Evolutionary conservation across 2,329 filamentous ascomycete genomes (phyloP).

Genomic region (Alternaria consortialis): DNA sequence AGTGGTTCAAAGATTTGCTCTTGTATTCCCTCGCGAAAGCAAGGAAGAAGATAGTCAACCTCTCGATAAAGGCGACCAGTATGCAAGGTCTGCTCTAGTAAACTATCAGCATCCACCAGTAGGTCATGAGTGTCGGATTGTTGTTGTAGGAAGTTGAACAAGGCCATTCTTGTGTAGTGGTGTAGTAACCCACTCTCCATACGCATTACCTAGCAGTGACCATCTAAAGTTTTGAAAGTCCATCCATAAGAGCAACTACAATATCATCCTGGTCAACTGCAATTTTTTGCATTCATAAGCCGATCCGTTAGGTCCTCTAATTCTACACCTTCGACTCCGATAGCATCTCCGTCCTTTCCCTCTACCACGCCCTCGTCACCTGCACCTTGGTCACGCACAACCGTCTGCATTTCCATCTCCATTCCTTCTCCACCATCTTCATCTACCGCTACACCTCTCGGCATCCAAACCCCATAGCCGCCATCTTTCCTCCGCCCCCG

Average conservation of each 20-base stretch:
- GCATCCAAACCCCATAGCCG: no score
- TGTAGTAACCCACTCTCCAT: no score
- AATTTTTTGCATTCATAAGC: not conserved
- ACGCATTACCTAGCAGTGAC: no score
- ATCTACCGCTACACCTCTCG: no score
- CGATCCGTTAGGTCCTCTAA: not conserved
- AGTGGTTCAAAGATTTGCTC: not conserved
- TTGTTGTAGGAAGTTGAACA: not conserved
- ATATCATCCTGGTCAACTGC: not conserved
- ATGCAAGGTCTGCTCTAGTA: not conserved
- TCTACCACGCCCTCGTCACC: no score
- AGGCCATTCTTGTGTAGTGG: no score
- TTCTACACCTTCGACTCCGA: not conserved
- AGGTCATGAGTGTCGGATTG: not conserved
- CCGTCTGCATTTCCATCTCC: no score
- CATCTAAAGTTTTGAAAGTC: not conserved
- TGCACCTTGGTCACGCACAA: no score
- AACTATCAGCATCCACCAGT: not conserved
- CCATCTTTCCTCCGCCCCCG: not conserved
- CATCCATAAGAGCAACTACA: not conserved
- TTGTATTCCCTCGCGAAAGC: not conserved
- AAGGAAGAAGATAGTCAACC: not conserved
- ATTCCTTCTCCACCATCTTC: no score
- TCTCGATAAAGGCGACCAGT: not conserved
- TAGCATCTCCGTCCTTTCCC: not conserved